These are phyloP conservation scores for Nicotiana sylvestris DNA, from an alignment of 257 asterid genomes.

Conservation along the genomic window DNA sequence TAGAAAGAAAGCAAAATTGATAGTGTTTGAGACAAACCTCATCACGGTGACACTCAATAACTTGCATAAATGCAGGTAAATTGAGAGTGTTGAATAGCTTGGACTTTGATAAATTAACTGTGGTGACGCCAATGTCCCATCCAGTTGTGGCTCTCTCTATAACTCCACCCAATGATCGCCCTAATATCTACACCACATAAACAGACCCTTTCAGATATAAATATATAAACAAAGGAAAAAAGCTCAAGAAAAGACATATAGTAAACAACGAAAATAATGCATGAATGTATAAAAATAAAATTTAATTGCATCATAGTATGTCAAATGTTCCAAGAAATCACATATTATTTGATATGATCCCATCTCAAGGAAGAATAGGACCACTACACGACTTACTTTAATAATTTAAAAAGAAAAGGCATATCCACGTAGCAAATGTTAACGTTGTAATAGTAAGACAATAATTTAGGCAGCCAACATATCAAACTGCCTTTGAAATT, in stretches of 20 bases:
- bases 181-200: slow-evolving; percentile 49
- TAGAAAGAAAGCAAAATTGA: not conserved
- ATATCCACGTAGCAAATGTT: not conserved
- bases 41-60: slow-evolving; percentile 82
- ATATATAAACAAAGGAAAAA: not conserved
- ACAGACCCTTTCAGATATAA: slow-evolving; percentile 2
- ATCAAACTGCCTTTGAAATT: not conserved
- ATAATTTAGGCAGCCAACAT: not conserved
- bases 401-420: not conserved
- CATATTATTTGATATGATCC: not conserved
- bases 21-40: slow-evolving; percentile 46
- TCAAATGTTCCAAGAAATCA: not conserved
- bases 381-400: not conserved
- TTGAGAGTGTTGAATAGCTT: slow-evolving; percentile 45
- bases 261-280: not conserved
- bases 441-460: not conserved
- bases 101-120: slow-evolving; percentile 49
- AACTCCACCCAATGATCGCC: slow-evolving; percentile 80
- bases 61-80: slow-evolving; percentile 51
- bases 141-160: slow-evolving; percentile 65
- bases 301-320: not conserved
- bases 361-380: not conserved
- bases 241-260: not conserved
- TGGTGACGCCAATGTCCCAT: slow-evolving; percentile 80
- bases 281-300: not conserved